A percentile compares a stretch with the other conserved stretches of the same genome.
phyloP scores from a whole-genome alignment of 164 flowering plant genomes.

The Santalum album region DNA sequence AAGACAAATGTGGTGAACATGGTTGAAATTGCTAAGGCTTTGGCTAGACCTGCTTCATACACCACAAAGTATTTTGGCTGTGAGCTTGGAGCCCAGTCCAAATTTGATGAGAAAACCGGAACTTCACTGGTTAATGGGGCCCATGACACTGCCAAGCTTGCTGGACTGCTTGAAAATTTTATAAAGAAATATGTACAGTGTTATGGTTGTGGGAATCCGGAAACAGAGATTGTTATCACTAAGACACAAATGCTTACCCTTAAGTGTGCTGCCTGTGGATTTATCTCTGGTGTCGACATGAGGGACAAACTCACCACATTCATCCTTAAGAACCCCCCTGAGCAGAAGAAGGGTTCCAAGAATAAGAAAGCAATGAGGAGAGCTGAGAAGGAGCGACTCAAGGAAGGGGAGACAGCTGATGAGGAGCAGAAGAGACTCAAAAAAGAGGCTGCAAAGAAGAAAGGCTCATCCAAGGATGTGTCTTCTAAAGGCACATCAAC shows the following conservation, averaged over 20 bases:
- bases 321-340: slow-evolving; percentile 85
- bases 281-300: slow-evolving; percentile 87
- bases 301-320: slow-evolving; percentile 87
- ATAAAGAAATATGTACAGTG: slow-evolving; percentile 93
- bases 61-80: slow-evolving; percentile 86
- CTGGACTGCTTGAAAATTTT: slow-evolving; percentile 79
- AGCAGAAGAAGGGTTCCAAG: slow-evolving; percentile 64
- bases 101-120: slow-evolving; percentile 85
- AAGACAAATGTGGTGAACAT: slow-evolving; percentile 87
- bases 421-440: slow-evolving; percentile 68
- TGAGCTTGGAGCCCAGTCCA: slow-evolving; percentile 94
- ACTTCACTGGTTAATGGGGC: slow-evolving; percentile 79
- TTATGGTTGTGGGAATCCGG: slow-evolving; percentile 93
- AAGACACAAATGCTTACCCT: slow-evolving; percentile 77
- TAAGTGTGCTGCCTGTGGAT: slow-evolving; percentile 94
- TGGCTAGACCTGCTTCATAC: slow-evolving; percentile 85
- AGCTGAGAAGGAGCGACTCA: slow-evolving; percentile 88
- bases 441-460: slow-evolving; percentile 56
- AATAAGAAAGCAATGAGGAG: slow-evolving; percentile 91
- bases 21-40: slow-evolving; percentile 86
- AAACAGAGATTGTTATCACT: slow-evolving; percentile 68
- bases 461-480: slow-evolving; percentile 30
- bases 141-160: slow-evolving; percentile 80
- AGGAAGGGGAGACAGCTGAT: slow-evolving; percentile 91
- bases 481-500: slow-evolving; percentile 21